Base-by-base conservation (phyloP, 2,329 filamentous ascomycete species). In the Remersonia thermophila region DNA sequence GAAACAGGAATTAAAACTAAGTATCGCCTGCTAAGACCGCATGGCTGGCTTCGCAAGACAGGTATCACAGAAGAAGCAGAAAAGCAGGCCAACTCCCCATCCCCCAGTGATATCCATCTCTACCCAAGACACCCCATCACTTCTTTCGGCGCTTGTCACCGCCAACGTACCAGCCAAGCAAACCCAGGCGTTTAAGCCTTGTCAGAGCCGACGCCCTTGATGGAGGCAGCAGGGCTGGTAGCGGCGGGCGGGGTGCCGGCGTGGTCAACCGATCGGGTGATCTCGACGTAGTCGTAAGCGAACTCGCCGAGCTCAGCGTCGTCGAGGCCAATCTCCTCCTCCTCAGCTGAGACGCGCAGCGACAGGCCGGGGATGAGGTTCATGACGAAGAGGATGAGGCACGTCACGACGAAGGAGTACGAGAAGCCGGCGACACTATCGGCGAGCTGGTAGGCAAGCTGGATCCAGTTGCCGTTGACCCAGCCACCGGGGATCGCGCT, bases 301-400 rank as follows among this genome's bases (percentile, higher is more conserved):
- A 86, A 86, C 61, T 87, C 82, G 58, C 82, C 82, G 35, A 85
- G 76, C 62, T 86, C 77, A 55, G 73, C 71, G 51, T 85, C 80
- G 51, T 86, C 82, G 20, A 76, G 61, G 34, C 80, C 80, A 16
- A 80, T 63, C 36, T 83, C 69, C 60, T 83, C 80, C 35, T 80
- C 77, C 49, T 78, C 76, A 45, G 74, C 63, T 11, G 66, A 63
- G 39, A 77, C 78, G 37, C 80, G 76, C 33, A 84, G 72, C 47
- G 77, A 75, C 23, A 83, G 66, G 17, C 80, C 79, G 0, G 80
- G 80, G 31, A 83, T 65, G 44, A 77, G 66, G 63, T 84, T 83
- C 61, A 84, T 69, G 38, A 74, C 55, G 58, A 79, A 81, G 17
- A 81, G 71, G 49, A 84, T 79, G 47, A 82, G 53, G 57, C 75